Evolutionary conservation across 306 rosid species (phyloP).

Genomic region (Begonia peltatifolia): DNA sequence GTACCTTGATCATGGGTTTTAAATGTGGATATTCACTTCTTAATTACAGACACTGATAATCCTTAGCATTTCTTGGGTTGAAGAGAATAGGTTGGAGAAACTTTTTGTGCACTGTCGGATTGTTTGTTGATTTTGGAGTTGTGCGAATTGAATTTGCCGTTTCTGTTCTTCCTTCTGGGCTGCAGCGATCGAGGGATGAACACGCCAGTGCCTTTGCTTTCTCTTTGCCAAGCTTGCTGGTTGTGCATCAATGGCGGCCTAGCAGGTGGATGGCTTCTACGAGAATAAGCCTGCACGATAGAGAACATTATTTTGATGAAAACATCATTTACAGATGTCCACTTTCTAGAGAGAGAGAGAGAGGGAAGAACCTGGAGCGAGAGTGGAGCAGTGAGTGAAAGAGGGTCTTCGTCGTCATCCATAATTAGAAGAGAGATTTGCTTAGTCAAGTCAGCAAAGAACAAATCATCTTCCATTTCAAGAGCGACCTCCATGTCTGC

Average conservation of each 20-base stretch:
- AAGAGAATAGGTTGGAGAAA: slow-evolving; percentile 21
- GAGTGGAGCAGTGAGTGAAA: slow-evolving; percentile 20
- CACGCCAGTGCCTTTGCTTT: slow-evolving; percentile 82
- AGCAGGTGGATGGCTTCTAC: slow-evolving; percentile 27
- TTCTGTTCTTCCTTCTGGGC: slow-evolving; percentile 47
- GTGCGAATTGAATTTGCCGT: slow-evolving; percentile 32
- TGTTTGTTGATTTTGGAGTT: slow-evolving; percentile 37
- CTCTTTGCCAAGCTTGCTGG: slow-evolving; percentile 26
- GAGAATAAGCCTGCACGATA: slow-evolving; percentile 27
- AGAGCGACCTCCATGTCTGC: slow-evolving; percentile 9
- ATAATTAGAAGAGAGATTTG: slow-evolving; percentile 64
- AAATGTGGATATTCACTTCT: no score
- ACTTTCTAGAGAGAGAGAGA: not conserved
- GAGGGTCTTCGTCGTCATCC: slow-evolving; percentile 66
- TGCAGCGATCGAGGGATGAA: slow-evolving; percentile 57
- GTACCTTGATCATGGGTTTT: no score
- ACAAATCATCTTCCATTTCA: slow-evolving; percentile 22
- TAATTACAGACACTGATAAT: no score
- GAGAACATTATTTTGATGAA: no score
- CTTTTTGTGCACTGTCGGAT: slow-evolving; percentile 12
- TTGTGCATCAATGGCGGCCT: slow-evolving; percentile 17
- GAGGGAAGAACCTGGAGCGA: slow-evolving; percentile 38
- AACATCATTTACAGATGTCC: no score
- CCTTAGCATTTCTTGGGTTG: slow-evolving; percentile 15
- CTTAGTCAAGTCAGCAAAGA: slow-evolving; percentile 70